These are phyloP conservation scores for Kalmusia sp. DNA, from an alignment of 2,329 filamentous ascomycete species.

Conservation along the genomic window DNA sequence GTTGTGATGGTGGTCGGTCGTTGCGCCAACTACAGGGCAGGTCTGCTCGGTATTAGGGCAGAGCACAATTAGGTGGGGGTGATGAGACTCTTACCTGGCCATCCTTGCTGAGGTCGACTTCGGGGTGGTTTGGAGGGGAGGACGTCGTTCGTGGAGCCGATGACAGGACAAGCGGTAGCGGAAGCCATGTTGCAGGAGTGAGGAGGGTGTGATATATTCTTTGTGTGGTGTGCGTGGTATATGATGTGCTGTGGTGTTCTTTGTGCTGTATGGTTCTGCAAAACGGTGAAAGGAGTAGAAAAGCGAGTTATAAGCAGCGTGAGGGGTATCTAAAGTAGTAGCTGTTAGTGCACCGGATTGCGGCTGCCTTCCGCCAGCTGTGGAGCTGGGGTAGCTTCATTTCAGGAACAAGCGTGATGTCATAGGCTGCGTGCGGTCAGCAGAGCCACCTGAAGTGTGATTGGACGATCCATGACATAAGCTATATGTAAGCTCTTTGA, in stretches of 20 bases:
- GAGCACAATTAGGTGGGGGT: background rate
- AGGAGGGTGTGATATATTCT: background rate
- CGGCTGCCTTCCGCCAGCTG: slow-evolving; percentile 2
- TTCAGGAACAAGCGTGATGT: background rate
- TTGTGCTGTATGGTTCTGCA: background rate
- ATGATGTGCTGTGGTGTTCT: too few relatives aligned
- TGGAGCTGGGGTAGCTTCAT: background rate
- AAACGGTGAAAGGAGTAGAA: background rate
- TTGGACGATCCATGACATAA: background rate
- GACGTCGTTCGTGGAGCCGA: slow-evolving; percentile 52
- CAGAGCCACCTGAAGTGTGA: background rate
- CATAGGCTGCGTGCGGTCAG: background rate
- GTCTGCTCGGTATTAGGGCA: slow-evolving; percentile 15
- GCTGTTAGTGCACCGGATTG: background rate
- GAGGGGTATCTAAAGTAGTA: background rate
- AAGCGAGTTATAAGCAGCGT: slow-evolving; percentile 1
- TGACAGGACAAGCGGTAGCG: slow-evolving; percentile 30
- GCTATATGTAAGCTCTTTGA: background rate
- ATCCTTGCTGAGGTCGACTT: slow-evolving; percentile 46
- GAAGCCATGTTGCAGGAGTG: slow-evolving; percentile 1
- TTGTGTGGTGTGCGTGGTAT: background rate
- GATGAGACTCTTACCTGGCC: slow-evolving; percentile 35
- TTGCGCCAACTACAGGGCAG: slow-evolving; percentile 55
- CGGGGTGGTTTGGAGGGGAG: slow-evolving; percentile 54
- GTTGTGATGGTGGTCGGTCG: slow-evolving; percentile 53